Evolutionary conservation across 169 alveolate species (phyloP), one percentile per base, ranked within the genome.

Genomic region (Hepatocystis sp.): DNA sequence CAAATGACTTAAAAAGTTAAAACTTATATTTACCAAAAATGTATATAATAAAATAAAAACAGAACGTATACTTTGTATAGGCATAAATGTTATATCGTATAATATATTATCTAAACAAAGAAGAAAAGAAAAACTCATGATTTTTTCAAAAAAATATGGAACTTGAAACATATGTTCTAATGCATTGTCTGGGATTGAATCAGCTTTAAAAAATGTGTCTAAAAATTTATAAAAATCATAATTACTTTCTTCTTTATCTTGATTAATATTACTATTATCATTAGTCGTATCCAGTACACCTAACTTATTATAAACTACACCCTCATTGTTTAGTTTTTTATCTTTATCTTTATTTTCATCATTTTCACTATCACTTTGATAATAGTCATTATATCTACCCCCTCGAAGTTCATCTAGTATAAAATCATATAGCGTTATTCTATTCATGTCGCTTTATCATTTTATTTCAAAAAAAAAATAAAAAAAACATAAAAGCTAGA

Each of bases 51-150:
- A 56, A 76, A 76, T 58, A 15, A n/a, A 76, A 4, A 76, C 21
- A 2, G 88, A 76, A 34, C 88, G 17, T 2, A 58, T 46, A 3
- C 56, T 76, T 88, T 92, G 95, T 19, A 92, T 46, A 19, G 95
- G 95, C 93, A 90, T 86, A 36, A 92, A 67, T 0, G 95, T 92
- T 44, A 92, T 32, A 40, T 92, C 95, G 53, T 90, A 92, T 7
- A 92, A 42, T 56, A 88, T 51, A 30, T 92, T 67, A 55, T 92
- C 95, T 34, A 92, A n/a, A 68, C 93, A 92, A 19, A 86, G 55
- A 11, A 84, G 23, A 13, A 92, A 66, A 2, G 95, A 89, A 34
- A 84, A 81, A 36, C 67, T 81, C 90, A 92, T 90, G 0, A 92
- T 30, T 67, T 85, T 67, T 61, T 92, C 95, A 42, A 90, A 63